Conservation (phyloP, 2,329 filamentous ascomycete species). For the Monilinia polystroma region DNA sequence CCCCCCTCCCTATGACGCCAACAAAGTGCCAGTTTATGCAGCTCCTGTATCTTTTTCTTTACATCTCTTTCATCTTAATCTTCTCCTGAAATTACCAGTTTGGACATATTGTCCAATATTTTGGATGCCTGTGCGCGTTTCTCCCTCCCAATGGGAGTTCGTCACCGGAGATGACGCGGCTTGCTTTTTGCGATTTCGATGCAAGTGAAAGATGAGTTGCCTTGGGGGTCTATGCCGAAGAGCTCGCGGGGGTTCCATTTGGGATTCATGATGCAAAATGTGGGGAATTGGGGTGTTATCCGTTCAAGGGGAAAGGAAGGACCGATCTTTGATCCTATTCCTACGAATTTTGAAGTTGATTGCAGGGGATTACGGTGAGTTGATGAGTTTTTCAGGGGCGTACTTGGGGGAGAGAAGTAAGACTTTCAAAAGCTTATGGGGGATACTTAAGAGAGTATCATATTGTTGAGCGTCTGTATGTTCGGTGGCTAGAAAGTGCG, state of each 20-base stretch:
- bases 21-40: background rate
- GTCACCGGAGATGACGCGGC: background rate
- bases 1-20: background rate
- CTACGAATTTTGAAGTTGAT: background rate
- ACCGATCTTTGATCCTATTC: too few species aligned
- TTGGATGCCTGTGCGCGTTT: background rate
- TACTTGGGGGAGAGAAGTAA: background rate
- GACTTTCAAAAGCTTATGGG: too few species aligned
- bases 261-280: background rate
- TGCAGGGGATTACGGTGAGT: background rate
- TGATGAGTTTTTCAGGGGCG: background rate
- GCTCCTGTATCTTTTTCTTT: background rate
- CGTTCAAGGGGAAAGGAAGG: background rate
- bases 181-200: background rate
- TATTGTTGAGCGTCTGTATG: background rate
- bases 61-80: background rate
- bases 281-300: background rate
- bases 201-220: background rate
- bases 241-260: background rate
- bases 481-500: background rate
- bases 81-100: background rate
- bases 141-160: background rate
- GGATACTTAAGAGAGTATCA: accelerated
- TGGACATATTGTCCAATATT: background rate
- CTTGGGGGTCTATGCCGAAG: background rate